Percentiles rank a stretch among this genome's conserved stretches.
Conservation (phyloP, 1,284 basidiomycete species). For the Austroboletus niveus region DNA sequence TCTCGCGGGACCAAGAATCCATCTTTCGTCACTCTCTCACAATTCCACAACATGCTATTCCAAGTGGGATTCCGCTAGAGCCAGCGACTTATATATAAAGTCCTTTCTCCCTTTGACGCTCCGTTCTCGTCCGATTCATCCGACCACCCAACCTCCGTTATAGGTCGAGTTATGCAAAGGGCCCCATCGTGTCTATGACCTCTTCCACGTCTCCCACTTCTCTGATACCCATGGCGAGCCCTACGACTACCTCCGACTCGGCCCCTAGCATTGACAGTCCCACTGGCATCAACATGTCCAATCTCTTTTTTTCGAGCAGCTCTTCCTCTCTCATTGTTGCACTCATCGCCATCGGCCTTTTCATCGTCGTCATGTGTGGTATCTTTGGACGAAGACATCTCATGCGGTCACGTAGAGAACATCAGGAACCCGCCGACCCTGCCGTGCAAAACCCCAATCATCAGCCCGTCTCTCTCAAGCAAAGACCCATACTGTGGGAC, state of each 20-base stretch:
- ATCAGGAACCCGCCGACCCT: background rate
- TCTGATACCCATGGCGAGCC: background rate
- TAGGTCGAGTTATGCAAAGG: conserved; percentile 14
- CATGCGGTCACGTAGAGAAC: conserved; percentile 22
- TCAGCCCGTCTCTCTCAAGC: conserved; percentile 8
- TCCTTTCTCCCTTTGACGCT: conserved; percentile 1
- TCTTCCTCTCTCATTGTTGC: conserved; percentile 51
- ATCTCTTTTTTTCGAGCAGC: conserved; percentile 26
- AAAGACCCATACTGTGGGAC: conserved; percentile 44
- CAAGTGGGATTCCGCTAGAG: conserved; percentile 4
- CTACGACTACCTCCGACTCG: conserved; percentile 11
- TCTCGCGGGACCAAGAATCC: background rate
- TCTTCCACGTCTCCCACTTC: conserved; percentile 1
- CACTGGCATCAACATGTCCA: background rate
- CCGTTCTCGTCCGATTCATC: conserved; percentile 1
- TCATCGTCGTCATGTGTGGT: conserved; percentile 39
- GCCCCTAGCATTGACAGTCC: conserved; percentile 2
- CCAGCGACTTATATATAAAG: conserved; percentile 17
- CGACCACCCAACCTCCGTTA: background rate
- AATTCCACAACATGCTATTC: background rate
- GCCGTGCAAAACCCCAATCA: background rate
- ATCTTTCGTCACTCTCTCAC: conserved; percentile 5
- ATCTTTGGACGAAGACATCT: conserved; percentile 44
- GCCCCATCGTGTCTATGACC: conserved; percentile 18
- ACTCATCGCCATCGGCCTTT: conserved; percentile 50